Percentiles rank a stretch among this genome's conserved stretches.
These are phyloP conservation scores for Leccinum ochraceum DNA, from an alignment of 768 basidiomycete genomes.

Conservation along the genomic window DNA sequence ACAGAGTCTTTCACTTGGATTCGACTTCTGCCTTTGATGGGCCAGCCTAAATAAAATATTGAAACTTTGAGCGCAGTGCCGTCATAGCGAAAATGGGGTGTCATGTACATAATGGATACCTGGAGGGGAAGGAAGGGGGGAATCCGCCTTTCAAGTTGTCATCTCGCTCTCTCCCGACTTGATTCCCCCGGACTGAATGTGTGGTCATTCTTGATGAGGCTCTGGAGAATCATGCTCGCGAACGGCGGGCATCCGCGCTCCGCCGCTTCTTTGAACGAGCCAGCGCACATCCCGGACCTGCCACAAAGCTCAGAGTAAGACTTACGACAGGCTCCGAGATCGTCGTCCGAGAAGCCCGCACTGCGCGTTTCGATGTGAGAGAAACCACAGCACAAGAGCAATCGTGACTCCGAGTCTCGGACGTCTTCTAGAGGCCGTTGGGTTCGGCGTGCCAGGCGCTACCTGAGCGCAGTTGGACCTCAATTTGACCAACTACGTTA, in stretches of 20 bases:
- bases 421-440: conserved; percentile 1
- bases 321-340: conserved; percentile 3
- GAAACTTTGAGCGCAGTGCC: neutral
- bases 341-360: conserved; percentile 9
- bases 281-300: neutral
- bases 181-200: neutral
- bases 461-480: neutral
- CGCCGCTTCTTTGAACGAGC: neutral
- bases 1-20: conserved; percentile 4
- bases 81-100: neutral
- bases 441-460: conserved; percentile 1
- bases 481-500: neutral
- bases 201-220: neutral
- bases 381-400: neutral
- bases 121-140: conserved; percentile 5
- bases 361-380: conserved; percentile 3
- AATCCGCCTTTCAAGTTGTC: neutral
- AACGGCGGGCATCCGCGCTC: neutral
- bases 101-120: neutral
- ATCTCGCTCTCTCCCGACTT: conserved; percentile 14
- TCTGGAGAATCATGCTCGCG: conserved; percentile 5
- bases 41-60: neutral
- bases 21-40: conserved; percentile 13
- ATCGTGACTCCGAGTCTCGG: neutral
- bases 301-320: conserved; percentile 1